A percentile compares a stretch with the other conserved stretches of the same genome.
Conservation (phyloP, 805 yeast species). For the Yueomyces sp. region DNA sequence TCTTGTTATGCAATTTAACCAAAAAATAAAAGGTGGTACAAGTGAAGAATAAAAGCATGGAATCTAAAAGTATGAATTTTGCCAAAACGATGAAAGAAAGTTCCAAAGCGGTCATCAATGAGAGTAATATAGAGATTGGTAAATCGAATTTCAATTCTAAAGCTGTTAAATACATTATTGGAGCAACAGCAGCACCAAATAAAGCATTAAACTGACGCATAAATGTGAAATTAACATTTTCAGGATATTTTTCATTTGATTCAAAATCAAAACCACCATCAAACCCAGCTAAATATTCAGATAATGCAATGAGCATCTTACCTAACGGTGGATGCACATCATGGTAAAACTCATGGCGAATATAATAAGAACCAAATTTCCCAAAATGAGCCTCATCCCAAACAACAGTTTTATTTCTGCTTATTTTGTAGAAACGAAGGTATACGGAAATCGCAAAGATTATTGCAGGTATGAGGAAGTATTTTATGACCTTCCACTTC, state of each 20-base stretch:
- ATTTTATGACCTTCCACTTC: background rate
- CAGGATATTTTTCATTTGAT: slow-evolving; percentile 68
- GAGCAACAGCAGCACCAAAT: slow-evolving; percentile 74
- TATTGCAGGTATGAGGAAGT: slow-evolving; percentile 27
- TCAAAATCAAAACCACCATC: slow-evolving; percentile 85
- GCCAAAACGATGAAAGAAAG: slow-evolving; percentile 74
- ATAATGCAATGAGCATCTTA: slow-evolving; percentile 78
- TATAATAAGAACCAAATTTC: slow-evolving; percentile 84
- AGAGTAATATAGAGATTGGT: slow-evolving; percentile 62
- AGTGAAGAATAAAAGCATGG: slow-evolving; percentile 82
- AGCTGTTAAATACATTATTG: slow-evolving; percentile 74
- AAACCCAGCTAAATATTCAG: slow-evolving; percentile 77
- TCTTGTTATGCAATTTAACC: slow-evolving; percentile 50
- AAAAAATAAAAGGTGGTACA: slow-evolving; percentile 67
- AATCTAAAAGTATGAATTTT: slow-evolving; percentile 81
- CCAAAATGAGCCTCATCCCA: slow-evolving; percentile 99
- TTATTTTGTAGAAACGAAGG: slow-evolving; percentile 64
- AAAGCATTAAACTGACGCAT: slow-evolving; percentile 85
- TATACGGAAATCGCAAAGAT: slow-evolving; percentile 60
- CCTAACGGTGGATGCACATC: slow-evolving; percentile 98
- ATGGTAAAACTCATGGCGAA: slow-evolving; percentile 80
- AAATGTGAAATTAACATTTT: slow-evolving; percentile 58
- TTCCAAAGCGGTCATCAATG: slow-evolving; percentile 72
- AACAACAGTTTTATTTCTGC: slow-evolving; percentile 61
- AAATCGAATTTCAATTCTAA: slow-evolving; percentile 60